Conservation (phyloP, 768 basidiomycete genomes). For the Leucosporidium creatinivorum region DNA sequence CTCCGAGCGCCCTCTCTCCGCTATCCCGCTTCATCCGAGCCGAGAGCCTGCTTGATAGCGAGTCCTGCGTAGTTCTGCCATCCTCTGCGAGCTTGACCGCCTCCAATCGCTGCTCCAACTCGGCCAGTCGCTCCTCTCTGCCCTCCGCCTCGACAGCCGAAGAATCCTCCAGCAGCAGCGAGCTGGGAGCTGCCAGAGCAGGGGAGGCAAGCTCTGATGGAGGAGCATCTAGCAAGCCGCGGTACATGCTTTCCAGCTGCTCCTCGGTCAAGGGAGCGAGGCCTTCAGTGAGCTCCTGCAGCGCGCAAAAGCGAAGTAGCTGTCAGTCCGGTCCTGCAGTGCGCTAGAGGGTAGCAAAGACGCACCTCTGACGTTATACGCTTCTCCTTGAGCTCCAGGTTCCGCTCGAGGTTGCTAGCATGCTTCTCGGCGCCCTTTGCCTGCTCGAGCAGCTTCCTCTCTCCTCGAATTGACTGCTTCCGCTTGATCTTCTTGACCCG, state of each 20-base stretch:
- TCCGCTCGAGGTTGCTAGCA: background rate
- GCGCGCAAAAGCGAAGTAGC: no score
- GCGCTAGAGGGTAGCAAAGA: no score
- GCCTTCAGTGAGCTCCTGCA: slow-evolving; percentile 19
- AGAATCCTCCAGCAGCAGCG: background rate
- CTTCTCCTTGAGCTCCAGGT: slow-evolving; percentile 12
- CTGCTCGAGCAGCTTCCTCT: background rate
- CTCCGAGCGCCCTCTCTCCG: background rate
- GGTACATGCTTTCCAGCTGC: slow-evolving; percentile 46
- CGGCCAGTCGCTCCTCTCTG: slow-evolving; percentile 14
- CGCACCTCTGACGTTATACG: slow-evolving; percentile 7
- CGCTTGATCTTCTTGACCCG: slow-evolving; percentile 22
- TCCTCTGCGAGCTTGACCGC: background rate
- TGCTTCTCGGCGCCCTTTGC: background rate
- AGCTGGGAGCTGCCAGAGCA: slow-evolving; percentile 8
- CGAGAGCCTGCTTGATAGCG: background rate
- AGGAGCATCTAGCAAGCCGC: slow-evolving; percentile 43
- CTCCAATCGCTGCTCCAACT: slow-evolving; percentile 38
- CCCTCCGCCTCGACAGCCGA: slow-evolving; percentile 28
- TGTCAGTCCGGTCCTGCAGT: background rate
- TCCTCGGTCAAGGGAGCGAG: slow-evolving; percentile 41
- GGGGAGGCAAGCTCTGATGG: slow-evolving; percentile 17
- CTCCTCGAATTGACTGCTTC: slow-evolving; percentile 14
- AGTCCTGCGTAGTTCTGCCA: no score
- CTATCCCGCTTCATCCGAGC: slow-evolving; percentile 4